phyloP scores from a whole-genome alignment of 106 monocot genomes.

The Acanthochlamys bracteata region DNA sequence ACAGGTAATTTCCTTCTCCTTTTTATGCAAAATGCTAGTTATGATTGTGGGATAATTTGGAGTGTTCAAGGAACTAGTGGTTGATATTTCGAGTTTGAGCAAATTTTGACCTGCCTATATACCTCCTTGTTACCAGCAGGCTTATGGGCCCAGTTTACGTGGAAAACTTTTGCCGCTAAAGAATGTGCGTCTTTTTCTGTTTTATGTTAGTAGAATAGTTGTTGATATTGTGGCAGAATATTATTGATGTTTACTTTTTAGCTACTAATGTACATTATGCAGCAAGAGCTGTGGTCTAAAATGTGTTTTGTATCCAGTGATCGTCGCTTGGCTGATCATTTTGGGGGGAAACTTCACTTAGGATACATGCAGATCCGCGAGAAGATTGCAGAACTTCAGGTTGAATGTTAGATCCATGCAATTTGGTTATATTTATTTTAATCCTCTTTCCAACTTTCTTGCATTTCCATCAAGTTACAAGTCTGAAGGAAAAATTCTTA shows the following conservation, averaged over 20 bases:
- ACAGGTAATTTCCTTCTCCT: slow-evolving; percentile 53
- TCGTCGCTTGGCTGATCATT: slow-evolving; percentile 90
- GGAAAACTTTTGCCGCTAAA: slow-evolving; percentile 95
- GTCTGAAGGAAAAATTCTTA: no score
- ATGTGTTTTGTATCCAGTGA: slow-evolving; percentile 39
- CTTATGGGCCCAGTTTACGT: slow-evolving; percentile 82
- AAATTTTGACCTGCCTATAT: slow-evolving; percentile 48
- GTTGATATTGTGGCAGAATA: slow-evolving; percentile 12
- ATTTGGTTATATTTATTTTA: no score
- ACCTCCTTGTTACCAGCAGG: slow-evolving; percentile 87
- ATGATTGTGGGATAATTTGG: slow-evolving; percentile 3
- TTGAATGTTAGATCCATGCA: slow-evolving; percentile 23
- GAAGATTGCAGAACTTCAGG: slow-evolving; percentile 71
- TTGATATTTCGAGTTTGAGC: slow-evolving; percentile 33
- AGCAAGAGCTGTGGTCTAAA: background rate
- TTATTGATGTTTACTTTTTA: background rate
- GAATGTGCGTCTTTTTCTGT: slow-evolving; percentile 81
- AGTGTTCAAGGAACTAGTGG: slow-evolving; percentile 10
- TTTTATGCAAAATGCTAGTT: background rate
- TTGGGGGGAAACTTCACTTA: slow-evolving; percentile 94
- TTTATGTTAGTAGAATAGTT: slow-evolving; percentile 35
- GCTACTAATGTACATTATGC: background rate
- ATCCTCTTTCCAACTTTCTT: no score
- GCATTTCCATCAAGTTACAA: no score
- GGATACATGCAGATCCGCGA: slow-evolving; percentile 96